Evolutionary conservation across 495 filamentous ascomycete species (phyloP).

Genomic region (Daldinia bambusicola): DNA sequence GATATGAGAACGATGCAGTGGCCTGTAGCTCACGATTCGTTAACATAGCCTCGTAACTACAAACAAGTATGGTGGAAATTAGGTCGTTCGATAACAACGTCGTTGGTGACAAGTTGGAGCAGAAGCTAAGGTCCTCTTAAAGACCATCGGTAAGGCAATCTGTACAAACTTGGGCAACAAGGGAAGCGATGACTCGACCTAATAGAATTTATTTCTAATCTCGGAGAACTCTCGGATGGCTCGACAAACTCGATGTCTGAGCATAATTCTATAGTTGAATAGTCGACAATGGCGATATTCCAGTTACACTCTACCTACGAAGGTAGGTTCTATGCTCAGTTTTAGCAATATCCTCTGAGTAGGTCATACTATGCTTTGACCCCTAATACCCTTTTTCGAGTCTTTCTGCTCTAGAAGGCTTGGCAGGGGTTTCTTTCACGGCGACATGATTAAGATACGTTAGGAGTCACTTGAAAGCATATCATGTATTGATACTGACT

Average conservation of each 20-base stretch:
- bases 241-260: not conserved
- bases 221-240: not conserved
- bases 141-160: not conserved
- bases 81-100: slow-evolving; percentile 2
- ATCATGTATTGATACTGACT: slow-evolving; percentile 11
- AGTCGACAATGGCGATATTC: not conserved
- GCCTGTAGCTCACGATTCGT: slow-evolving; percentile 4
- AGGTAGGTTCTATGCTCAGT: slow-evolving; percentile 2
- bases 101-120: slow-evolving; percentile 4
- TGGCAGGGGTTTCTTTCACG: slow-evolving; percentile 6
- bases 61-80: not conserved
- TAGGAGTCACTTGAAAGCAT: not conserved
- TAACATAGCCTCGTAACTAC: slow-evolving; percentile 11
- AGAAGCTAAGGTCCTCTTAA: not conserved
- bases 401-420: slow-evolving; percentile 8
- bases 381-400: not conserved
- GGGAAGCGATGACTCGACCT: not conserved
- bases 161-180: slow-evolving; percentile 12
- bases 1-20: not conserved
- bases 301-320: slow-evolving; percentile 4
- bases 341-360: not conserved
- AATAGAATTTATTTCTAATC: not conserved
- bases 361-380: not conserved
- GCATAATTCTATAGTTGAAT: not conserved
- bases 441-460: not conserved